A percentile compares a stretch with the other conserved stretches of the same genome.
phyloP scores from a whole-genome alignment of 2,329 filamentous ascomycete species.

The Ophiostoma triangulosporum region DNA sequence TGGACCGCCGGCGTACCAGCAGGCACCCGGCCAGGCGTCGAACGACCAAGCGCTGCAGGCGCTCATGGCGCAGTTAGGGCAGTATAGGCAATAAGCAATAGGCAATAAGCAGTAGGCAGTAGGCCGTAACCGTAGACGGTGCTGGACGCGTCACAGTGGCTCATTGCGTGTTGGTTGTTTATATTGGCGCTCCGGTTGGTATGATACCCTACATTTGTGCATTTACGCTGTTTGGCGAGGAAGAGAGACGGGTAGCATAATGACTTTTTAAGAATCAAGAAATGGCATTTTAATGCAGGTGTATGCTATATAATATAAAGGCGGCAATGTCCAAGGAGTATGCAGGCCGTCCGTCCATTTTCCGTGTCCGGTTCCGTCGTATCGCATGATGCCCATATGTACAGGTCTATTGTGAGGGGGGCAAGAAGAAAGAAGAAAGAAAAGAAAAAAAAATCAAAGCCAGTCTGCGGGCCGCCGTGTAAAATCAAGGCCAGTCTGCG shows the following conservation, averaged over 20 bases:
- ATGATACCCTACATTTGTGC: not conserved
- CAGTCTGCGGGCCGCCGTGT: constrained; percentile 11
- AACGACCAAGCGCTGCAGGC: constrained; percentile 47
- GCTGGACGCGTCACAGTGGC: too few species aligned
- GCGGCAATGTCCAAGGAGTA: too few species aligned
- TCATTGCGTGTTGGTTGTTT: not conserved
- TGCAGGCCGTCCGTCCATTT: too few species aligned
- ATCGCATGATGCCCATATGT: too few species aligned
- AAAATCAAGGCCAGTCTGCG: constrained; percentile 10
- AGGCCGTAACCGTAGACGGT: too few species aligned
- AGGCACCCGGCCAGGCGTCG: constrained; percentile 17
- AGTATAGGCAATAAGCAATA: constrained; percentile 43
- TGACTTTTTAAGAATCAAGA: too few species aligned
- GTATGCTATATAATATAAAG: too few species aligned
- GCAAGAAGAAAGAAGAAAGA: not conserved
- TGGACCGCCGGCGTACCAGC: not conserved
- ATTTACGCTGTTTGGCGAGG: too few species aligned
- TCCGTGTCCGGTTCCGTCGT: too few species aligned
- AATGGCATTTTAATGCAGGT: too few species aligned
- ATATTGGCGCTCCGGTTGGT: not conserved
- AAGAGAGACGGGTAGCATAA: too few species aligned
- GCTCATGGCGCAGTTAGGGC: constrained; percentile 60
- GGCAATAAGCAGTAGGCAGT: constrained; percentile 32
- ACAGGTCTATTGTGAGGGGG: too few species aligned
- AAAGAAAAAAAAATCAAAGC: constrained; percentile 4